phyloP scores from a whole-genome alignment of 2,329 filamentous ascomycete species.

The Leptodontidium sp. region DNA sequence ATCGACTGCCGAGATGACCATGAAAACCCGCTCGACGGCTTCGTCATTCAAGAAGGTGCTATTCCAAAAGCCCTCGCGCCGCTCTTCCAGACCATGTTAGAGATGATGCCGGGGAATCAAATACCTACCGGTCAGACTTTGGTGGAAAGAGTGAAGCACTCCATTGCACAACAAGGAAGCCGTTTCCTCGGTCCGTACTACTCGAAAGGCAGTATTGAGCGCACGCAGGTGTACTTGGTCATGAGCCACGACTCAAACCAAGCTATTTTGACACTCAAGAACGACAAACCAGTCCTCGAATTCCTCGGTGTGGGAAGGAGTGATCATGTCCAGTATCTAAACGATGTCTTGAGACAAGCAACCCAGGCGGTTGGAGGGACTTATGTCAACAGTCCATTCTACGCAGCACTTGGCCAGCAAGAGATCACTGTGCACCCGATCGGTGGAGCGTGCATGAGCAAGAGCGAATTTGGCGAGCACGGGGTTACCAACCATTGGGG shows the following conservation, averaged over 20 bases:
- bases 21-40: slow-evolving; percentile 65
- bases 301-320: slow-evolving; percentile 66
- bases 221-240: slow-evolving; percentile 69
- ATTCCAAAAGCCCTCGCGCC: slow-evolving; percentile 64
- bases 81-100: slow-evolving; percentile 64
- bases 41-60: slow-evolving; percentile 69
- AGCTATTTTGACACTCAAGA: slow-evolving; percentile 63
- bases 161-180: slow-evolving; percentile 59
- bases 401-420: slow-evolving; percentile 61
- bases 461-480: slow-evolving; percentile 61
- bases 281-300: slow-evolving; percentile 66
- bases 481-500: slow-evolving; percentile 70
- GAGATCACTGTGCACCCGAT: slow-evolving; percentile 73
- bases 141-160: slow-evolving; percentile 54
- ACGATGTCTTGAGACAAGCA: slow-evolving; percentile 60
- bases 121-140: slow-evolving; percentile 51
- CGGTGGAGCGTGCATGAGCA: slow-evolving; percentile 69
- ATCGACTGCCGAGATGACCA: slow-evolving; percentile 65
- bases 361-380: slow-evolving; percentile 67
- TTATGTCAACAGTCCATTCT: slow-evolving; percentile 66
- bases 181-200: slow-evolving; percentile 66
- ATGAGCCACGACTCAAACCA: slow-evolving; percentile 56
- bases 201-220: slow-evolving; percentile 62
- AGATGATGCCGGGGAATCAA: slow-evolving; percentile 59
- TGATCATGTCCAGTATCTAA: slow-evolving; percentile 61